phyloP scores from a whole-genome alignment of 768 basidiomycete species.

The Podaxis carcinomalis region DNA sequence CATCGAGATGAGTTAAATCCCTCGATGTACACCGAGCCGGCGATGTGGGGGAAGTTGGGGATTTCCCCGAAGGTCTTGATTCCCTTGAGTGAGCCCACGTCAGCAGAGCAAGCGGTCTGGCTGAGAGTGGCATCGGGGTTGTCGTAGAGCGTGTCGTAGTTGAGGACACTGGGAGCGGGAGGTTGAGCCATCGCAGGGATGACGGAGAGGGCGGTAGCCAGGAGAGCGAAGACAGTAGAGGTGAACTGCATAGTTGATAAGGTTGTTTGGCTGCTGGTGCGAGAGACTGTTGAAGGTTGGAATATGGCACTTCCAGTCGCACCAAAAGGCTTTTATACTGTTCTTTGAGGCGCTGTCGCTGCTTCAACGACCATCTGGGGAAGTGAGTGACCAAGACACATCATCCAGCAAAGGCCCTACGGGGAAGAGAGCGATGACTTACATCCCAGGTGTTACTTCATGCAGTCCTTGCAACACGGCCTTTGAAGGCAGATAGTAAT shows the following conservation, averaged over 20 bases:
- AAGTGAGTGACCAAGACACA: background rate
- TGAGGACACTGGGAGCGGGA: conserved; percentile 1
- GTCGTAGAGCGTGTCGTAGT: conserved; percentile 10
- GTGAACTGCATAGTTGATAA: conserved; percentile 2
- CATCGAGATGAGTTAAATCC: conserved; percentile 9
- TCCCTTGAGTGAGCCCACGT: conserved; percentile 1
- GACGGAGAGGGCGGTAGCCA: conserved; percentile 1
- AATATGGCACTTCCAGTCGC: background rate
- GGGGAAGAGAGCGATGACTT: background rate
- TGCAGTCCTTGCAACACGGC: background rate
- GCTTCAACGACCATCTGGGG: background rate
- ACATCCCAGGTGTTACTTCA: background rate
- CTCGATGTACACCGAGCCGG: background rate
- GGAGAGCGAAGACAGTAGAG: conserved; percentile 1
- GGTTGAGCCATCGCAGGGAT: conserved; percentile 2
- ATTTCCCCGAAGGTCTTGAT: conserved; percentile 10
- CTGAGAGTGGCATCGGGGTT: background rate
- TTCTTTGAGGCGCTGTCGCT: background rate
- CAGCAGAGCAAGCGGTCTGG: conserved; percentile 9
- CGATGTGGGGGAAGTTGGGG: conserved; percentile 10
- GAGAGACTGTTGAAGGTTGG: no score
- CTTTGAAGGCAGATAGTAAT: background rate
- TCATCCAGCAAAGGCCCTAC: background rate
- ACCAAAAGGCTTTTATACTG: background rate
- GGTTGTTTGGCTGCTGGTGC: background rate